These are phyloP conservation scores for Pseudognaphalium luteoalbum DNA, from an alignment of 129 eudicot genomes.

Conservation along the genomic window DNA sequence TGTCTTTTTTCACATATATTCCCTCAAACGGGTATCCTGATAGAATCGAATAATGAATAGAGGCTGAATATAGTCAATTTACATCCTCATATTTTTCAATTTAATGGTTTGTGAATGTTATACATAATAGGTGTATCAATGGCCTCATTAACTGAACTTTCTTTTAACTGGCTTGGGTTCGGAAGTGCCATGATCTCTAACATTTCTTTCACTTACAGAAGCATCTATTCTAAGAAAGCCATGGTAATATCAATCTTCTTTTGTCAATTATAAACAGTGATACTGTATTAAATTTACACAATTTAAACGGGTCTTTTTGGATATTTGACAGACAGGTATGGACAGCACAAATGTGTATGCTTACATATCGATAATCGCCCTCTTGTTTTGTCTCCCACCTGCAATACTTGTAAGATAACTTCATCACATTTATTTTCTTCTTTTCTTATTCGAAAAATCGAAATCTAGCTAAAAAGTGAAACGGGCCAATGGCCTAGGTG, in stretches of 20 bases:
- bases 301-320: slow-evolving; percentile 22
- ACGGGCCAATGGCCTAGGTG: not conserved
- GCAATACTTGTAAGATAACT: slow-evolving; percentile 68
- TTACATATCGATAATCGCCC: slow-evolving; percentile 81
- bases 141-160: slow-evolving; percentile 87
- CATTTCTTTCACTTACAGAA: slow-evolving; percentile 90
- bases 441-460: not conserved
- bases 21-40: too few relatives aligned
- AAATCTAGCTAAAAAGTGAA: not conserved
- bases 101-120: too few relatives aligned
- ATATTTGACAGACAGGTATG: slow-evolving; percentile 65
- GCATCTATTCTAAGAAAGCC: slow-evolving; percentile 88
- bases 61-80: too few relatives aligned
- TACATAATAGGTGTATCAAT: slow-evolving; percentile 73
- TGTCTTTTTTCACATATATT: too few relatives aligned
- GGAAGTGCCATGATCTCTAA: slow-evolving; percentile 87
- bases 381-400: slow-evolving; percentile 75
- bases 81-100: too few relatives aligned
- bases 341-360: slow-evolving; percentile 90
- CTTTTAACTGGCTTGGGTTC: slow-evolving; percentile 81
- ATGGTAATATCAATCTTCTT: slow-evolving; percentile 42
- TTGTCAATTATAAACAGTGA: not conserved
- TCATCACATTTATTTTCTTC: not conserved
- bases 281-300: not conserved
- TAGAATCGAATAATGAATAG: too few relatives aligned